A percentile compares a stretch with the other conserved stretches of the same genome.
Conservation (phyloP, 1,139 yeast species). For the Debaryomycetaceae sp. region DNA sequence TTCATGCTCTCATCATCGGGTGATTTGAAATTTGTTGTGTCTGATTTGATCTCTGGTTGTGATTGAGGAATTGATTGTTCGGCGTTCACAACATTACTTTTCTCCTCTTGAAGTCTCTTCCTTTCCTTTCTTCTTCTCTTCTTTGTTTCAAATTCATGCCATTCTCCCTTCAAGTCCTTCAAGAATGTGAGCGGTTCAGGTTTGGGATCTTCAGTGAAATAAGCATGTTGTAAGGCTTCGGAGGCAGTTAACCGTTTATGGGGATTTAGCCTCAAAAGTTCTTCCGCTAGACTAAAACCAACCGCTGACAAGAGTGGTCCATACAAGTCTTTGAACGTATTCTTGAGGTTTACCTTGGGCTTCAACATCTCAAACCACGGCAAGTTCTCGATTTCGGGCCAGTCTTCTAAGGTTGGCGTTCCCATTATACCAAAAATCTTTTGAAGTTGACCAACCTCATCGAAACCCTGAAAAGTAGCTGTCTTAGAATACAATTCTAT, state of each 20-base stretch:
- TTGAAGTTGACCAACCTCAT: conserved; percentile 79
- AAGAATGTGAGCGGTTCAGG: conserved; percentile 57
- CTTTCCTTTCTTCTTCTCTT: conserved; percentile 67
- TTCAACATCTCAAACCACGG: conserved; percentile 93
- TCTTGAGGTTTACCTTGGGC: conserved; percentile 49
- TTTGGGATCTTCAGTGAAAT: conserved; percentile 66
- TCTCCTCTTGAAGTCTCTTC: conserved; percentile 37
- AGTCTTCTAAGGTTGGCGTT: conserved; percentile 67
- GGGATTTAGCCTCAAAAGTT: conserved; percentile 69
- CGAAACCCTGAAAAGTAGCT: conserved; percentile 84
- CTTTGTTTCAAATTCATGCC: conserved; percentile 97
- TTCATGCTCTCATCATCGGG: conserved; percentile 1
- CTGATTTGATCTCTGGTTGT: neutral
- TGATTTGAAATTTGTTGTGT: neutral
- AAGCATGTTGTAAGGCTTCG: conserved; percentile 67
- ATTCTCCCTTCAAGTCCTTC: conserved; percentile 67
- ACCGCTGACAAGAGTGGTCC: conserved; percentile 45
- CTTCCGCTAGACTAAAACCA: conserved; percentile 63
- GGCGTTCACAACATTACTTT: conserved; percentile 6
- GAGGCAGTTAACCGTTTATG: conserved; percentile 61
- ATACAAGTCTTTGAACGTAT: conserved; percentile 49
- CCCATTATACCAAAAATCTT: conserved; percentile 84
- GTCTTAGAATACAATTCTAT: conserved; percentile 72
- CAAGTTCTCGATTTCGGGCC: conserved; percentile 73
- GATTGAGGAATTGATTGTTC: neutral